Conservation (phyloP, 306 rosid species). For the Styphnolobium japonicum region DNA sequence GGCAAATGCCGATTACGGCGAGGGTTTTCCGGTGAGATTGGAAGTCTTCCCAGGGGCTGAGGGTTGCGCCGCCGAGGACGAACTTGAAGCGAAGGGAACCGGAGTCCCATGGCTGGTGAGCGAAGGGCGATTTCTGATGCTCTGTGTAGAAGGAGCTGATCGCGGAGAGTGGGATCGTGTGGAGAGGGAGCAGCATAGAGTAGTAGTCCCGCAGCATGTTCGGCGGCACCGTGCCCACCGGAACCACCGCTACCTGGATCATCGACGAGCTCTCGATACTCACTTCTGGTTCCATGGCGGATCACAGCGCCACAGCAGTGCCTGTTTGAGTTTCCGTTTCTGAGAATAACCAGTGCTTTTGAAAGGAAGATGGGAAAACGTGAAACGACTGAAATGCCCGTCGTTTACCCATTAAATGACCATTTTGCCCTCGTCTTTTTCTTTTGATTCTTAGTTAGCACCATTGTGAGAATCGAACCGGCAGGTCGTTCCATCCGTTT, state of each 20-base stretch:
- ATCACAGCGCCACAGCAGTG: not conserved
- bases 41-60: constrained; percentile 95
- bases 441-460: too few species aligned
- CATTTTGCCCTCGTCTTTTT: not conserved
- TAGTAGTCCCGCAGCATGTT: constrained; percentile 64
- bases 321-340: not conserved
- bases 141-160: constrained; percentile 86
- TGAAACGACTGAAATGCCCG: constrained; percentile 5
- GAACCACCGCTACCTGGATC: constrained; percentile 89
- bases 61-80: constrained; percentile 78
- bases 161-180: constrained; percentile 81
- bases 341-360: not conserved
- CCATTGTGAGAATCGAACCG: too few species aligned
- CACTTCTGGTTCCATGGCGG: constrained; percentile 85
- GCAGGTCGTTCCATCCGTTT: too few species aligned
- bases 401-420: not conserved
- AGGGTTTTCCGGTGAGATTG: constrained; percentile 89
- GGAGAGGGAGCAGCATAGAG: constrained; percentile 78
- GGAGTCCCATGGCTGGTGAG: constrained; percentile 90
- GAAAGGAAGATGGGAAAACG: not conserved
- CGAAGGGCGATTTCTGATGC: constrained; percentile 92
- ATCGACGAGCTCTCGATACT: constrained; percentile 83
- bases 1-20: constrained; percentile 79
- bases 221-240: constrained; percentile 76
- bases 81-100: constrained; percentile 84